A percentile compares a stretch with the other conserved stretches of the same genome.
phyloP scores from a whole-genome alignment of 768 basidiomycete species.

The Inosperma sp. region DNA sequence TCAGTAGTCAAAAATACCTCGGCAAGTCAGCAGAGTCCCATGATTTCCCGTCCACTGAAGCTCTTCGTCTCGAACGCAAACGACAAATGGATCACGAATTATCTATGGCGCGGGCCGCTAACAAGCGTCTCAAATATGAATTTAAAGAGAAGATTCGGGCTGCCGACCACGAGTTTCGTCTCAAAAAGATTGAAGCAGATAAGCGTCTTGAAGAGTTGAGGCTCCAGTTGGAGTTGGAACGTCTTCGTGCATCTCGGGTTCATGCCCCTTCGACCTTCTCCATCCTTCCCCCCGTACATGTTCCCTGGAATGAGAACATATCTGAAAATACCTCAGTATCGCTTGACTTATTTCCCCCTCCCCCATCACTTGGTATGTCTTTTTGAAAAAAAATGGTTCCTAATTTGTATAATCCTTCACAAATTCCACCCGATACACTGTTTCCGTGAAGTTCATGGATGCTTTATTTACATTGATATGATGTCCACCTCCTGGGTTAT shows the following conservation, averaged over 20 bases:
- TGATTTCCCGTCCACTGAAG: neutral
- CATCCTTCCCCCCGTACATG: neutral
- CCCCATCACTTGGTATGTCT: neutral
- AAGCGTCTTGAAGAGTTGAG: conserved; percentile 3
- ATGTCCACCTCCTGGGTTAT: no score
- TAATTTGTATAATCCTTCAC: no score
- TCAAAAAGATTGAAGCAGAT: conserved; percentile 5
- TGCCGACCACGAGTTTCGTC: neutral
- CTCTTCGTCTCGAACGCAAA: conserved; percentile 4
- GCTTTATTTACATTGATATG: no score
- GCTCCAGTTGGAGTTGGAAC: conserved; percentile 12
- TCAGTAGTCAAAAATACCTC: no score
- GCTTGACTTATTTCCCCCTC: neutral
- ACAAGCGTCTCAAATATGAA: conserved; percentile 15
- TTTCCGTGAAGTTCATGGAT: no score
- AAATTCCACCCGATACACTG: no score
- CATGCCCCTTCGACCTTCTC: neutral
- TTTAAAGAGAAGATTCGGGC: conserved; percentile 3
- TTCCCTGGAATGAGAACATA: neutral
- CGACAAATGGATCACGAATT: conserved; percentile 8
- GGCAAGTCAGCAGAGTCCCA: no score
- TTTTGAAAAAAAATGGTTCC: no score
- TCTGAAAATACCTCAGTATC: neutral
- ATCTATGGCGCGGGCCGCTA: neutral
- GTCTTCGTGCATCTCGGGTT: neutral